Evolutionary conservation across 306 rosid species (phyloP), one percentile per base, ranked within the genome.

Genomic region (Phaseolus lunatus): DNA sequence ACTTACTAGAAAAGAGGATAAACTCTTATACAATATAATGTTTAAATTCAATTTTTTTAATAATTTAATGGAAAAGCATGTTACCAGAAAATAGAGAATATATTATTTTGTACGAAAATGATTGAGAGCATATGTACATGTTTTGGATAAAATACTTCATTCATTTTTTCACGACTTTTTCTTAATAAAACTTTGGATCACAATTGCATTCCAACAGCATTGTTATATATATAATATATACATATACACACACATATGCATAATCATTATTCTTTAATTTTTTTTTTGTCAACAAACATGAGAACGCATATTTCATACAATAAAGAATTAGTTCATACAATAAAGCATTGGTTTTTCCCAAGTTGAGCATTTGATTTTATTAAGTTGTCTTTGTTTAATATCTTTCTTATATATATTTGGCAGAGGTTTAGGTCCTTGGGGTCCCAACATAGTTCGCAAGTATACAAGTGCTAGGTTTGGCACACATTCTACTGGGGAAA

Each of bases 361-460:
- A 33, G 69, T 16, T 44, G 47, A 63, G 37, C 37, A 49, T 50
- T 31, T 77, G 53, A 43, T 80, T 53, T 23, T 67, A 79, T 56
- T 49, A 61, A 59, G 7, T 74, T 62, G 47, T 26, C 24, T 47
- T 80, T 41, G 62, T 64, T 75, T 44, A 50, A 26, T 70, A 45
- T 31, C 14, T 39, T 64, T 56, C 22, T 54, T 73, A 44, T 41
- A 50, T 68, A 24, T 20, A 45, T 69, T 66, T 84, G 76, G 75
- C 89, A 96, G 98, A 80, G 97, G 99, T 52, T 83, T 96, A 67
- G 99, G 99, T 76, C 98, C 99, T 74, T 92, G 88, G 97, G 99
- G 99, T 81, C 98, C 93, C 50, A 75, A 85, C 76, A 48, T 91
- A 47, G 97, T 96, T 70, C 89, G 85, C 69, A 87, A 24, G 74